Percentiles rank a stretch among this genome's conserved stretches.
Evolutionary conservation across 805 yeast genomes (phyloP).

Genomic region (Wickerhamiella dianesei): DNA sequence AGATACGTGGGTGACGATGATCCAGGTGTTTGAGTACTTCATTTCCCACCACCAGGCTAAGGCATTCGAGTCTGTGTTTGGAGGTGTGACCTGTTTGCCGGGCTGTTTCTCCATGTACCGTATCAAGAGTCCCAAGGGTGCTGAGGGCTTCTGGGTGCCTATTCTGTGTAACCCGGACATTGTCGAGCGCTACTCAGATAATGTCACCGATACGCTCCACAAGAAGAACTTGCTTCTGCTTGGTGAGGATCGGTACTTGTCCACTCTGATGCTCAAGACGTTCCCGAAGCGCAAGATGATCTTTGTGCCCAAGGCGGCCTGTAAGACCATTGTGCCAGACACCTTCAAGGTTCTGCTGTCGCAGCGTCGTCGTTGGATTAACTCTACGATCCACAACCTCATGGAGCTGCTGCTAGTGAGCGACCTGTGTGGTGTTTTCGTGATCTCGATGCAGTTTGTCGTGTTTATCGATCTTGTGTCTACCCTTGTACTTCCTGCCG

Average conservation of each 20-base stretch:
- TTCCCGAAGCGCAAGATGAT: conserved; percentile 82
- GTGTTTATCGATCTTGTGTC: conserved; percentile 74
- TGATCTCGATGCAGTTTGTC: conserved; percentile 90
- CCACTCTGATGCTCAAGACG: conserved; percentile 74
- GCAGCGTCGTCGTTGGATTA: conserved; percentile 94
- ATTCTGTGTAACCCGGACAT: conserved; percentile 85
- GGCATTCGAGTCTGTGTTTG: conserved; percentile 90
- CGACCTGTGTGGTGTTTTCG: conserved; percentile 87
- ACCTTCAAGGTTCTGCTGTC: conserved; percentile 65
- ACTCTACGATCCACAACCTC: conserved; percentile 84
- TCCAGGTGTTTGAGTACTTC: conserved; percentile 87
- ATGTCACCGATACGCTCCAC: conserved; percentile 71
- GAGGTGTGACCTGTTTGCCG: conserved; percentile 89
- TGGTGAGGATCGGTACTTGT: conserved; percentile 81
- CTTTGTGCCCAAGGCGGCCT: conserved; percentile 80
- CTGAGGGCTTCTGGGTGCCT: conserved; percentile 80
- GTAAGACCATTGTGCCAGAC: conserved; percentile 85
- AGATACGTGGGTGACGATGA: conserved; percentile 79
- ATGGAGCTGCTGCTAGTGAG: conserved; percentile 74
- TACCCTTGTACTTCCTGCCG: conserved; percentile 78
- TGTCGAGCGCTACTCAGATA: conserved; percentile 81
- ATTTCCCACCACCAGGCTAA: conserved; percentile 90
- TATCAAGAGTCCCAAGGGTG: conserved; percentile 76
- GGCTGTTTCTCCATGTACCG: conserved; percentile 92
- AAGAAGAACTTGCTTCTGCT: conserved; percentile 69